phyloP scores from a whole-genome alignment of 1,284 basidiomycete species.

The Austroboletus niveus region DNA sequence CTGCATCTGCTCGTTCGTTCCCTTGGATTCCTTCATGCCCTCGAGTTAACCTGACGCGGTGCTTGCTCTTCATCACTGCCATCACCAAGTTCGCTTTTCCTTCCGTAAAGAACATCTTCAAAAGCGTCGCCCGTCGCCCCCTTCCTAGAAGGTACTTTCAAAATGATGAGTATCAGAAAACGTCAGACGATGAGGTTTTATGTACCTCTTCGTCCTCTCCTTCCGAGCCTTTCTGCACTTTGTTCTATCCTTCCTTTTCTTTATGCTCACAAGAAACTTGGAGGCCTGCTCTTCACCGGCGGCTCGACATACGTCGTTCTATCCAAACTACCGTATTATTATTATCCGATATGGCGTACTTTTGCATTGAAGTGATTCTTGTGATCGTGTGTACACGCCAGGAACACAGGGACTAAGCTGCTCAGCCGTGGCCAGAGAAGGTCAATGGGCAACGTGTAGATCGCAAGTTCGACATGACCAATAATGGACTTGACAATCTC shows the following conservation, averaged over 20 bases:
- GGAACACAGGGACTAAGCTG: conserved; percentile 79
- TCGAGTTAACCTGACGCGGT: conserved; percentile 31
- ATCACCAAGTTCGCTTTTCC: conserved; percentile 81
- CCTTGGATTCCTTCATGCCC: conserved; percentile 10
- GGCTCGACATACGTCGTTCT: conserved; percentile 76
- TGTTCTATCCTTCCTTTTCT: conserved; percentile 74
- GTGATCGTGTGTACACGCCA: conserved; percentile 95
- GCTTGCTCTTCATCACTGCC: conserved; percentile 64
- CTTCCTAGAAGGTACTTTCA: conserved; percentile 42
- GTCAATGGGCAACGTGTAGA: conserved; percentile 77
- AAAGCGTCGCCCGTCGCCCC: conserved; percentile 80
- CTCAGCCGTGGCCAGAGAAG: conserved; percentile 76
- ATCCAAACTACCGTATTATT: conserved; percentile 73
- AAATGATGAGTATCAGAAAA: conserved; percentile 7
- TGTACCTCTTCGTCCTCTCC: conserved; percentile 49
- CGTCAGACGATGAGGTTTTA: neutral
- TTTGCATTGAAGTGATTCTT: conserved; percentile 99
- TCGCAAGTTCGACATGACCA: conserved; percentile 92
- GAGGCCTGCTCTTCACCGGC: conserved; percentile 74
- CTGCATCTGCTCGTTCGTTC: conserved; percentile 6
- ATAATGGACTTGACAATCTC: conserved; percentile 97
- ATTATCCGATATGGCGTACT: conserved; percentile 95
- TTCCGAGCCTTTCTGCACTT: conserved; percentile 70
- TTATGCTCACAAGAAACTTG: conserved; percentile 54
- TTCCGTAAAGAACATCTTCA: conserved; percentile 94